Percentiles rank a stretch among this genome's conserved stretches.
These are phyloP conservation scores for Vigna hirtella DNA, from an alignment of 306 rosid genomes.

Conservation along the genomic window DNA sequence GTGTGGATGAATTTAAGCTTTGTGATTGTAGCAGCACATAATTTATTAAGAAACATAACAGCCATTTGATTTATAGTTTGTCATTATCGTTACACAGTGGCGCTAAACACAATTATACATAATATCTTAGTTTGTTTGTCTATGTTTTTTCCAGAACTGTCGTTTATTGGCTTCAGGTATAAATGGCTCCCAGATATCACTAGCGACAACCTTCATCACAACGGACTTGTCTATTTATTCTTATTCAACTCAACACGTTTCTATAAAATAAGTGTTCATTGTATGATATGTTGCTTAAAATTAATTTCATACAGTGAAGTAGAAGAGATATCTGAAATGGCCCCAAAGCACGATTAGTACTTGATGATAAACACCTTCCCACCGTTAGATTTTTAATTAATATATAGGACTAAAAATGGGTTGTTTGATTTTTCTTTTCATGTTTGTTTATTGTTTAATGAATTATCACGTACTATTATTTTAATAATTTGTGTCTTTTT, in stretches of 20 bases:
- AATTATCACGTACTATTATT: neutral
- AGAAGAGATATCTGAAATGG: neutral
- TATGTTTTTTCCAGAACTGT: neutral
- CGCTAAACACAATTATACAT: neutral
- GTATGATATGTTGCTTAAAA: neutral
- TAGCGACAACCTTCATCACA: neutral
- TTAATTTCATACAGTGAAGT: neutral
- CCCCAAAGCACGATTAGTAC: conserved; percentile 18
- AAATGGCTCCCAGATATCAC: neutral
- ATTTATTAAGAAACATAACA: too few relatives aligned
- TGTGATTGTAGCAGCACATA: too few relatives aligned
- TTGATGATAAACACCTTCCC: conserved; percentile 29
- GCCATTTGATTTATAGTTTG: too few relatives aligned
- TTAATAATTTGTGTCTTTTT: too few relatives aligned
- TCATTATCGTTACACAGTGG: too few relatives aligned
- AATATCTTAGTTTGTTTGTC: neutral
- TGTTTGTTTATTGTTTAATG: neutral
- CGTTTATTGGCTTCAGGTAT: neutral
- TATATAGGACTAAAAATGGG: neutral
- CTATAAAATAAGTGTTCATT: neutral
- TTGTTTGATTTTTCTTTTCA: neutral
- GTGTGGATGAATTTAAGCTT: too few relatives aligned
- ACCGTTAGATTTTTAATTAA: conserved; percentile 16
- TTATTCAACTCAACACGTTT: neutral
- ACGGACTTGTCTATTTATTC: neutral